Evolutionary conservation across 2,329 filamentous ascomycete genomes (phyloP), one percentile per base, ranked within the genome.

Genomic region (Aspergillus thermomutatus): DNA sequence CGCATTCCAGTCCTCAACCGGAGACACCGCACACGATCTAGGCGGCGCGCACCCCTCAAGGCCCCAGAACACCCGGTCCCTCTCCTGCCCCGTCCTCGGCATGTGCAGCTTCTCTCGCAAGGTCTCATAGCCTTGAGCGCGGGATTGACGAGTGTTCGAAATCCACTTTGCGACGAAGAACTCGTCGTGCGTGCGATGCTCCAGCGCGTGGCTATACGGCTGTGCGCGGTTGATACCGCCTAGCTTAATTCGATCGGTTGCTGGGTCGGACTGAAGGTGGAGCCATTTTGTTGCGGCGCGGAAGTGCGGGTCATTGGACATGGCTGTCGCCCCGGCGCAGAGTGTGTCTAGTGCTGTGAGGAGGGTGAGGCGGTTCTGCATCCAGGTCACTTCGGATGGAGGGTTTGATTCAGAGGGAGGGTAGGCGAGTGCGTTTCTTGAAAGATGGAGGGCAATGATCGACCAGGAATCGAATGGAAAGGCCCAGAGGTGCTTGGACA

Each of bases 381-480:
- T 66, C 75, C 75, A 77, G 54, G 41, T 9, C 2, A 11, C 23
- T 17, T 46, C 43, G 21, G 3, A 1, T 1, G 21, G 5, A 2
- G 31, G 5, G 10, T 25, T 14, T 14, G 2, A 6, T 14, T 23
- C 5, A 4, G 50, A 52, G 1, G 72, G 64, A 52, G 72, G 65
- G 52, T 79, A 78, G 40, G 74, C 56, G 47, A 65, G 56, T 1
- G 64, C 61, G 23, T 69, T 69, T 28, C 73, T 61, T 1, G 67
- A 49, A 11, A 78, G 66, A 47, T 78, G 77, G 10, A 74, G 66
- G 4, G 74, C 67, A 4, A 72, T 57, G 25, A 79, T 69, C 11
- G 76, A 78, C 75, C 73, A 79, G 0, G 77, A 70, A 57, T 79
- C 77, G 54, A 77, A 78, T 0, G 76, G 77, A 41, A 76, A 78